Evolutionary conservation across 495 filamentous ascomycete genomes (phyloP).

Genomic region (Penicillium mononematosum): DNA sequence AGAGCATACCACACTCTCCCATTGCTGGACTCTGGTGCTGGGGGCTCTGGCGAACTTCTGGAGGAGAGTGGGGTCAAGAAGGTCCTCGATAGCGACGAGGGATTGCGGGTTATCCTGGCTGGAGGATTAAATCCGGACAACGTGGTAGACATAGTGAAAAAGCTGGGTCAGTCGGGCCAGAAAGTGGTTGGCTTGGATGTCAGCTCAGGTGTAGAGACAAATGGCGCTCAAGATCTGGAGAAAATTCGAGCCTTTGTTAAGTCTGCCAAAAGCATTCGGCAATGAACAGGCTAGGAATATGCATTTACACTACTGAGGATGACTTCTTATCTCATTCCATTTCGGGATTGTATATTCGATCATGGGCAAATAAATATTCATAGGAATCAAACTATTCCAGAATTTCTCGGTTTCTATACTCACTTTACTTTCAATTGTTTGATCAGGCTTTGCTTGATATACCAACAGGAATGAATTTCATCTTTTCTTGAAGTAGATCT

Average conservation of each 20-base stretch:
- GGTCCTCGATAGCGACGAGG: conserved; percentile 59
- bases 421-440: not conserved
- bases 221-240: conserved; percentile 74
- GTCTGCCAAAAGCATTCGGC: conserved; percentile 58
- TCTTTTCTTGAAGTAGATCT: not conserved
- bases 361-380: not conserved
- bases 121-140: conserved; percentile 79
- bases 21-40: conserved; percentile 80
- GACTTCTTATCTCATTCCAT: conserved; percentile 3
- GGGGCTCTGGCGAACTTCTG: conserved; percentile 75
- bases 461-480: not conserved
- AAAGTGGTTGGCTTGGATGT: conserved; percentile 85
- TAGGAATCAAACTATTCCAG: not conserved
- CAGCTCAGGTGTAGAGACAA: conserved; percentile 86
- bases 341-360: not conserved
- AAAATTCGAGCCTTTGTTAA: conserved; percentile 82
- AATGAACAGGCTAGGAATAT: conserved; percentile 16
- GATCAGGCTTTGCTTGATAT: not conserved
- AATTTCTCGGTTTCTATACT: not conserved
- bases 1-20: conserved; percentile 81
- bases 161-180: conserved; percentile 51
- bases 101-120: conserved; percentile 71
- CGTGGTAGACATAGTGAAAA: conserved; percentile 59
- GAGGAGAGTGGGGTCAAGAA: conserved; percentile 63
- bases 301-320: not conserved